Evolutionary conservation across 2,329 filamentous ascomycete species (phyloP).

Genomic region (Alternaria longipes): DNA sequence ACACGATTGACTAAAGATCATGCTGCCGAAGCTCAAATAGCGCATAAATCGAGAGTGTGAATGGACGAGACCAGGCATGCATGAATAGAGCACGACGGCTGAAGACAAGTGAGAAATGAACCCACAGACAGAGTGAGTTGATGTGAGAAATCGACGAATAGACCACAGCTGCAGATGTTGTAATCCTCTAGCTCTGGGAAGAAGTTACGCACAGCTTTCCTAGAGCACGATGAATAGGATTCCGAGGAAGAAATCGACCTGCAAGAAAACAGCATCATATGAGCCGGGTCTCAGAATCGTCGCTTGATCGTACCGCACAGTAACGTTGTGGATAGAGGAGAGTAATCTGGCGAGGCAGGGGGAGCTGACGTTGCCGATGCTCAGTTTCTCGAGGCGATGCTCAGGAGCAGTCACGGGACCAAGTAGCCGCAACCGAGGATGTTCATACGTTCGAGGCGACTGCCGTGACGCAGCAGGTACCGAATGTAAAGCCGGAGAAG

Average conservation of each 20-base stretch:
- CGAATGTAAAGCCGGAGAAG: not conserved
- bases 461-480: not conserved
- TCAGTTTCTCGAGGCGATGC: not conserved
- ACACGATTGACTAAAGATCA: not conserved
- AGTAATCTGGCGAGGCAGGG: not conserved
- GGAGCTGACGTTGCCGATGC: not conserved
- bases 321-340: not conserved
- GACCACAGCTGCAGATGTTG: not conserved
- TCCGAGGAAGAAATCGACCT: not conserved
- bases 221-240: not conserved
- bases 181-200: not conserved
- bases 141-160: not conserved
- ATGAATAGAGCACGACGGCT: too few species aligned
- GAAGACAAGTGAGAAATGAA: too few species aligned
- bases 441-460: not conserved
- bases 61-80: not conserved
- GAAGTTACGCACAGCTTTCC: not conserved
- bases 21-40: not conserved
- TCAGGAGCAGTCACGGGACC: slow-evolving; percentile 7
- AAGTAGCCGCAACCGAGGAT: slow-evolving; percentile 15
- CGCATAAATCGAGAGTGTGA: not conserved
- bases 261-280: not conserved
- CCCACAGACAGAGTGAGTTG: not conserved
- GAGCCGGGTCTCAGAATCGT: not conserved
- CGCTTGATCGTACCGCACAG: not conserved